These are phyloP conservation scores for Kluyveromyces sp. DNA, from an alignment of 1,139 yeast genomes.

Conservation along the genomic window DNA sequence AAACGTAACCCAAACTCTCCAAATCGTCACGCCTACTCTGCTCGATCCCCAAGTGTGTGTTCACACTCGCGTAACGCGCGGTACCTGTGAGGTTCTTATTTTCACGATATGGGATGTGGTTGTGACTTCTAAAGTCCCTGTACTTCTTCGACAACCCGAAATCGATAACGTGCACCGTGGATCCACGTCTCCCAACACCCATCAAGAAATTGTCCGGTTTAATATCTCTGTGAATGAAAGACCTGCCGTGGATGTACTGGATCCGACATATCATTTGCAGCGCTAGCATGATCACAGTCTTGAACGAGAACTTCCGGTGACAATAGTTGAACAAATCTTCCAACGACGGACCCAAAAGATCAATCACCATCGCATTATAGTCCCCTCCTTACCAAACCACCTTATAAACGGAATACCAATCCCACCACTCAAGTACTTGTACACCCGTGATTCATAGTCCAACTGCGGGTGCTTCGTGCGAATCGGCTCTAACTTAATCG, in stretches of 20 bases:
- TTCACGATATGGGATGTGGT: slow-evolving; percentile 93
- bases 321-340: slow-evolving; percentile 96
- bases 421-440: slow-evolving; percentile 91
- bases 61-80: slow-evolving; percentile 93
- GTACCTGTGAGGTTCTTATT: slow-evolving; percentile 95
- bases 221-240: slow-evolving; percentile 79
- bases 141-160: slow-evolving; percentile 94
- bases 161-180: slow-evolving; percentile 93
- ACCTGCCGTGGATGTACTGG: slow-evolving; percentile 91
- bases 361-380: slow-evolving; percentile 95
- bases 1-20: slow-evolving; percentile 89
- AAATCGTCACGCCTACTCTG: slow-evolving; percentile 95
- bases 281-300: slow-evolving; percentile 86
- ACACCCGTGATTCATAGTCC: slow-evolving; percentile 93
- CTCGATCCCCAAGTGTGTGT: slow-evolving; percentile 94
- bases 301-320: slow-evolving; percentile 84
- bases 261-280: slow-evolving; percentile 92
- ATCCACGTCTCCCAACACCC: slow-evolving; percentile 84
- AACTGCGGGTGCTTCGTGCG: slow-evolving; percentile 94
- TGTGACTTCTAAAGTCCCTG: slow-evolving; percentile 88
- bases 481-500: slow-evolving; percentile 85
- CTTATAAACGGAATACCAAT: slow-evolving; percentile 96
- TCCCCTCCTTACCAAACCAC: slow-evolving; percentile 96
- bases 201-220: slow-evolving; percentile 71
- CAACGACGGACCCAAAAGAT: slow-evolving; percentile 86